Evolutionary conservation across 179 eudicot species (phyloP).

Genomic region (Carnegiea gigantea): DNA sequence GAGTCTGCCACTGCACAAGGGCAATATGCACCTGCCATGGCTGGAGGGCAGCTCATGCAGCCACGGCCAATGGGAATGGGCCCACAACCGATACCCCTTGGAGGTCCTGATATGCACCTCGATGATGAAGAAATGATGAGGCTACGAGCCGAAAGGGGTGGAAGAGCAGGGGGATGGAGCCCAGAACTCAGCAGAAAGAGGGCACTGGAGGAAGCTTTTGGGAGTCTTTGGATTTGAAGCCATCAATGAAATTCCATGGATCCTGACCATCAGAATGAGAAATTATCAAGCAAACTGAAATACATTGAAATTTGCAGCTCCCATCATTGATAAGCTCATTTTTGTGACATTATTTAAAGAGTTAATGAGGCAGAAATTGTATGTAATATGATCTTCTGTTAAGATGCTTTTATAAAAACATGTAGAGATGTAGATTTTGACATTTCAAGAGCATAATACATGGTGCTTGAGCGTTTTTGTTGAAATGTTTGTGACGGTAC

Average conservation of each 20-base stretch:
- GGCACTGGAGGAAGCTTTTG: constrained; percentile 92
- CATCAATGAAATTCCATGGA: not conserved
- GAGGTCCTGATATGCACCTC: constrained; percentile 47
- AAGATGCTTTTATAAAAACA: not conserved
- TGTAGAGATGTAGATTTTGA: not conserved
- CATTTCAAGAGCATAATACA: not conserved
- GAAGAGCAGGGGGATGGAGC: constrained; percentile 90
- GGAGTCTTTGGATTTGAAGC: constrained; percentile 72
- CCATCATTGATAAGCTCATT: not conserved
- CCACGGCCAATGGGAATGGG: constrained; percentile 74
- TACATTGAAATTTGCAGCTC: not conserved
- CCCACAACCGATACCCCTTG: constrained; percentile 63
- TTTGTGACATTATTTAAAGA: not conserved
- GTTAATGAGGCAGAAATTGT: not conserved
- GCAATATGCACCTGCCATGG: constrained; percentile 79
- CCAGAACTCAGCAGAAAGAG: constrained; percentile 67
- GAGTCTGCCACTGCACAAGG: constrained; percentile 48
- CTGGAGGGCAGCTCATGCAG: constrained; percentile 58
- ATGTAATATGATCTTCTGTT: not conserved
- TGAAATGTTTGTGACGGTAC: not conserved
- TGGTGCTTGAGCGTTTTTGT: not conserved
- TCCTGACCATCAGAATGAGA: not conserved
- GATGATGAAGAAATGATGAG: constrained; percentile 79
- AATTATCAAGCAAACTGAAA: not conserved
- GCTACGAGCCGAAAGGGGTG: constrained; percentile 72